Evolutionary conservation across 345 rosid species (phyloP).

Genomic region (Dipteronia dyeriana): DNA sequence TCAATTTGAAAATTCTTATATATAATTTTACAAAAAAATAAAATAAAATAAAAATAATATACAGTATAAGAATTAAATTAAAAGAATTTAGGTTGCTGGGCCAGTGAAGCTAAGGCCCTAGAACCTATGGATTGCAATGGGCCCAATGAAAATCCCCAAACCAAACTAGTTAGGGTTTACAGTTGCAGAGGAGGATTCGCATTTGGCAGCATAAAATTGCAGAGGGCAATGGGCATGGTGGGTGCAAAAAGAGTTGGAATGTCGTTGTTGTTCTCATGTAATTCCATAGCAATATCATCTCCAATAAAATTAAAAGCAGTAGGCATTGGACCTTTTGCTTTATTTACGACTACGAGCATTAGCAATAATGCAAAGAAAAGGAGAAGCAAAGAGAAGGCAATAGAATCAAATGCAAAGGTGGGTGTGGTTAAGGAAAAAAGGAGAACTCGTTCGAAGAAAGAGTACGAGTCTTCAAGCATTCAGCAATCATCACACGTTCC

Average conservation of each 20-base stretch:
- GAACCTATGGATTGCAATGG: too few species aligned
- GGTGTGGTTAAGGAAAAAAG: constrained; percentile 54
- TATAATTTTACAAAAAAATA: too few species aligned
- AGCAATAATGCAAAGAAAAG: constrained; percentile 15
- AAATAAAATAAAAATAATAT: too few species aligned
- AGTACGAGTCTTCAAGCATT: constrained; percentile 25
- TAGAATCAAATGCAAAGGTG: constrained; percentile 19
- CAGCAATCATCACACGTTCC: constrained; percentile 61
- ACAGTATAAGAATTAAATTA: too few species aligned
- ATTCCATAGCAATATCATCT: not conserved
- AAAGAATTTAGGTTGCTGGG: too few species aligned
- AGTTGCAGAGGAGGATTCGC: too few species aligned
- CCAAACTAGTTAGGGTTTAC: not conserved
- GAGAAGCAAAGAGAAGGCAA: not conserved
- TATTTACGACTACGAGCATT: not conserved
- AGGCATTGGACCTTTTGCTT: constrained; percentile 1
- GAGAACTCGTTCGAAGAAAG: constrained; percentile 80
- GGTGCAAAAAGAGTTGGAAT: constrained; percentile 2
- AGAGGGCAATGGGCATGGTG: not conserved
- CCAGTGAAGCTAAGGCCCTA: too few species aligned
- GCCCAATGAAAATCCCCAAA: too few species aligned
- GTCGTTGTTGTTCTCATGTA: not conserved
- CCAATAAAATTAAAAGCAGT: not conserved
- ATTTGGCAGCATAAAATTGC: too few species aligned
- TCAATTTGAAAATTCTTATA: too few species aligned